These are phyloP conservation scores for Neofusicoccum cordaticola DNA, from an alignment of 2,329 filamentous ascomycete genomes.

Conservation along the genomic window DNA sequence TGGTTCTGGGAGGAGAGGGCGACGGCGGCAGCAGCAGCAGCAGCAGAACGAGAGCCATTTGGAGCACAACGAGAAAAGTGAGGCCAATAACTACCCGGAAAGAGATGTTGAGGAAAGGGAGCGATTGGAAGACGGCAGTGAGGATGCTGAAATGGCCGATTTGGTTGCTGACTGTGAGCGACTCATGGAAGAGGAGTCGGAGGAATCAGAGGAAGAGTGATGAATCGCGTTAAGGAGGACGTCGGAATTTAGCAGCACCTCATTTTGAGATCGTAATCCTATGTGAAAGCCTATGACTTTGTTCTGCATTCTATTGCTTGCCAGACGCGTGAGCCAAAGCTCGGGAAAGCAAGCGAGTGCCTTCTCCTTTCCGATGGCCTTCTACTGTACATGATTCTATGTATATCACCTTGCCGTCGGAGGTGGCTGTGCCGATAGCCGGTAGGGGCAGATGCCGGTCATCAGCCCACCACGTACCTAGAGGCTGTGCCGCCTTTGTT, in stretches of 20 bases:
- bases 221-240: neutral
- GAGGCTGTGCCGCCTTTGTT: neutral
- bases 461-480: neutral
- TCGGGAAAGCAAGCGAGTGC: neutral
- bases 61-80: too few species aligned
- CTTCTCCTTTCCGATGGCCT: neutral
- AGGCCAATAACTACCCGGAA: too few species aligned
- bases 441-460: neutral
- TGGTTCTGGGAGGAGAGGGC: too few species aligned
- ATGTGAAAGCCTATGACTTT: too few species aligned
- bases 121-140: too few species aligned
- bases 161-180: neutral
- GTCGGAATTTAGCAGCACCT: neutral
- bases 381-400: slow-evolving; percentile 12
- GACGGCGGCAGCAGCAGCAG: too few species aligned
- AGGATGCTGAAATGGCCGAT: neutral
- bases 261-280: too few species aligned
- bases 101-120: too few species aligned
- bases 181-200: neutral
- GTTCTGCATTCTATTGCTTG: neutral
- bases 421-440: neutral
- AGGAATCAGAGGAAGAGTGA: neutral
- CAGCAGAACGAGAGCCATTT: too few species aligned
- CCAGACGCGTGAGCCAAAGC: neutral
- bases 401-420: slow-evolving; percentile 4